Percentiles rank a stretch among this genome's conserved stretches.
Conservation (phyloP, 75 land plant species). For the Isoetes taiwanensis region DNA sequence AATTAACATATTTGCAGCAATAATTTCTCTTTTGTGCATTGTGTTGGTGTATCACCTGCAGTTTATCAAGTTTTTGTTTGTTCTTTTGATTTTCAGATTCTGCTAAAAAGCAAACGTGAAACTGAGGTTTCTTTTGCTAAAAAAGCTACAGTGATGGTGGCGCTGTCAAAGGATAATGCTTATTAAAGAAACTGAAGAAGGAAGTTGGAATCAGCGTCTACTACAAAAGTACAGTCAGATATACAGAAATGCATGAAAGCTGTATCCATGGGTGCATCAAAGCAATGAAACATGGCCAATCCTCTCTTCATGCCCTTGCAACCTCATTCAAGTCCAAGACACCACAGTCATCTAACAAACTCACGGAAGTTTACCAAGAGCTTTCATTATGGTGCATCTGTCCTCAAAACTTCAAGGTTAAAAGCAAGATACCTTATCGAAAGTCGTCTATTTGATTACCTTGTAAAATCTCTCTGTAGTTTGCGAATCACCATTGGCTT, state of each 20-base stretch:
- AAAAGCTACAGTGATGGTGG: slow-evolving; percentile 32
- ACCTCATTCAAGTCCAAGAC: neutral
- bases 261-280: too few species aligned
- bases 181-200: slow-evolving; percentile 14
- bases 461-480: neutral
- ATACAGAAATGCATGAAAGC: too few species aligned
- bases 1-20: too few species aligned
- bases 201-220: slow-evolving; percentile 5
- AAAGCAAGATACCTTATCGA: too few species aligned
- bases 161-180: slow-evolving; percentile 21
- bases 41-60: too few species aligned
- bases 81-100: too few species aligned
- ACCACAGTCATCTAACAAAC: neutral
- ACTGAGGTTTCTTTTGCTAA: slow-evolving; percentile 17
- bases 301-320: slow-evolving; percentile 12
- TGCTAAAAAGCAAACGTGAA: slow-evolving; percentile 12
- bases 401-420: too few species aligned
- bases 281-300: too few species aligned
- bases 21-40: too few species aligned
- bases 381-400: neutral
- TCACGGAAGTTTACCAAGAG: neutral
- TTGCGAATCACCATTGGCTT: too few species aligned
- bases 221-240: neutral
- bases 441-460: neutral
- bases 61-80: too few species aligned